These are phyloP conservation scores for Coemansia sp. DNA, from an alignment of 371 early-diverging fungal genomes.

Conservation along the genomic window DNA sequence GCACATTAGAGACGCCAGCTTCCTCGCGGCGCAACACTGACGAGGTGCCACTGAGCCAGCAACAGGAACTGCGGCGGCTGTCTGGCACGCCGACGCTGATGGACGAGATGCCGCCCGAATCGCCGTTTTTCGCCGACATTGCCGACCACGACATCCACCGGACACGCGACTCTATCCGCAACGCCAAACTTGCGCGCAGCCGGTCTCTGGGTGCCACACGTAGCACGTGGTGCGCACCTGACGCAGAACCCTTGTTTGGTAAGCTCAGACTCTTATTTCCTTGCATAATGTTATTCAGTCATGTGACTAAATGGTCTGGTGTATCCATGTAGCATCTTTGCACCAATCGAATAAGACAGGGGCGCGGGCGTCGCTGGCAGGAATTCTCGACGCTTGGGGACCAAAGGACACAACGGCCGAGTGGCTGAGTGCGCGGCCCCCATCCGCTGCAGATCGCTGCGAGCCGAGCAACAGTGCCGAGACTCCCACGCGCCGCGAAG, in stretches of 20 bases:
- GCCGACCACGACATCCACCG: conserved; percentile 7
- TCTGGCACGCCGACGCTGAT: conserved; percentile 9
- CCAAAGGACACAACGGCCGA: background rate
- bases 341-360: conserved; percentile 9
- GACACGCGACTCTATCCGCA: conserved; percentile 14
- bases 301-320: no score
- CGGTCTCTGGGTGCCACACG: conserved; percentile 12
- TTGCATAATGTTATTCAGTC: background rate
- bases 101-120: conserved; percentile 31
- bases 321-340: conserved; percentile 8
- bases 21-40: conserved; percentile 44
- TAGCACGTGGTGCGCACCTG: conserved; percentile 23
- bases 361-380: conserved; percentile 15
- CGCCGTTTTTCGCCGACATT: conserved; percentile 21
- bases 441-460: conserved; percentile 1
- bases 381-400: conserved; percentile 10
- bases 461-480: background rate
- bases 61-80: conserved; percentile 16
- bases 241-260: conserved; percentile 8
- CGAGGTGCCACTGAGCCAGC: conserved; percentile 18
- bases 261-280: conserved; percentile 1
- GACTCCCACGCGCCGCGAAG: background rate
- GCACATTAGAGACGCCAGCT: conserved; percentile 29
- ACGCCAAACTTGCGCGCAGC: conserved; percentile 14
- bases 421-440: conserved; percentile 8